Evolutionary conservation across 2,329 filamentous ascomycete species (phyloP), one percentile per base, ranked within the genome.

Genomic region (Colletotrichum cereale): DNA sequence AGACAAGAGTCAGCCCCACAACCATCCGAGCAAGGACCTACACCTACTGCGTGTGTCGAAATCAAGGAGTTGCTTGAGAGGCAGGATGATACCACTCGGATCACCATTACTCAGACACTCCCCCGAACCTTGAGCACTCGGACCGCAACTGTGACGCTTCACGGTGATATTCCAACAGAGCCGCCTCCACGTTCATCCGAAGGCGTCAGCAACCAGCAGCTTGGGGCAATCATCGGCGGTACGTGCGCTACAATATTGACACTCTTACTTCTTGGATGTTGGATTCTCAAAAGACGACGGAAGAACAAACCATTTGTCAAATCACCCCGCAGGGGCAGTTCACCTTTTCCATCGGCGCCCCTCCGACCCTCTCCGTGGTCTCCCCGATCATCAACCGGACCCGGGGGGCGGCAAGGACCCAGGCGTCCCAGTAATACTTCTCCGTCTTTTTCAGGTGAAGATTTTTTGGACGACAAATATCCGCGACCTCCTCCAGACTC

Each of bases 51-150:
- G 18, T 8, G n/a, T 56, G 21, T 56, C 34, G n/a, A 36, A 56
- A 6, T 29, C 53, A 56, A 40, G n/a, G 31, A 38, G 16, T 14
- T 56, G 18, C 21, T 56, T 4, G 53, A n/a, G 10, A 38, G 11
- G 21, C 31, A 29, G 21, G 53, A 56, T 40, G 53, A 56, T 16
- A 40, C 18, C 34, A 56, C 53, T 2, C n/a, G 11, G 31, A 56
- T 56, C n/a, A 56, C 31, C 53, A 56, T 56, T 11, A 40, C 53
- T 24, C 53, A 56, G 53, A 56, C 53, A 38, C 21, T 56, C 14
- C 53, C 34, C n/a, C 53, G 53, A 38, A 56, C 53, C 31, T 38
- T 56, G 53, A 56, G 53, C 53, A 56, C 53, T 16, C 53, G 53
- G 38, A 56, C 53, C 31, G 53, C 53, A 14, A 56, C 53, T 16